Evolutionary conservation across 192 early-diverging fungal genomes (phyloP), one percentile per base, ranked within the genome.

Genomic region (Rhizoclosmatium sp.): DNA sequence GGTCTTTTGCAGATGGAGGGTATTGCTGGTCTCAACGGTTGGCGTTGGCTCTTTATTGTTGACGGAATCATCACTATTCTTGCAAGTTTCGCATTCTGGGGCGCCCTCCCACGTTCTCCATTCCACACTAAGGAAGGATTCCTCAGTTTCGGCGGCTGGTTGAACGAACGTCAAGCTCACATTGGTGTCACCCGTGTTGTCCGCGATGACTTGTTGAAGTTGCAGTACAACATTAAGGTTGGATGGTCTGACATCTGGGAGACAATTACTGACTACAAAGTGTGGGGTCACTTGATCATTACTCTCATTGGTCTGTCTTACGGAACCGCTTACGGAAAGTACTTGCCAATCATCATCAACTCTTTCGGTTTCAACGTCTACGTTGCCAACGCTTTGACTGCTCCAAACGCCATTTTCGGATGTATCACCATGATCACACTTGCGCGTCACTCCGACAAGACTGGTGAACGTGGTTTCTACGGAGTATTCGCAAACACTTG

Each of bases 31-130:
- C 31, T 90, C 3, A 79, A 85, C 21, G 92, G 89, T 4, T 93
- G 92, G 92, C 84, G 87, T 46, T 93, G 92, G 92, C 66, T 92
- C 4, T 92, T 92, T 78, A 42, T 89, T 49, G 81, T 93, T 61
- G 92, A 92, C 49, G 92, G 91, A 31, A 31, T 31, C 31, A 31
- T 31, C 31, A 31, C 31, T 31, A 31, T 31, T 31, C 7, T 41
- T 88, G 4, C 74, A 81, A 14, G 91, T 91, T 4, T 73, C 85
- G 5, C 47, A 88, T 42, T 56, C 89, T 31, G 68, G 68, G n/a
- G 68, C 42, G 12, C 31, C 31, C 31, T 31, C 31, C 31, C 31
- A 31, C 31, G 31, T 31, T 31, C 31, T 31, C 31, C 31, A 31
- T 31, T 31, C 31, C 31, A 31, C 31, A 31, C 31, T 31, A 31